Percentiles rank a stretch among this genome's conserved stretches.
Conservation (phyloP, 2,329 filamentous ascomycete species). For the Exutisphaerella laricina region DNA sequence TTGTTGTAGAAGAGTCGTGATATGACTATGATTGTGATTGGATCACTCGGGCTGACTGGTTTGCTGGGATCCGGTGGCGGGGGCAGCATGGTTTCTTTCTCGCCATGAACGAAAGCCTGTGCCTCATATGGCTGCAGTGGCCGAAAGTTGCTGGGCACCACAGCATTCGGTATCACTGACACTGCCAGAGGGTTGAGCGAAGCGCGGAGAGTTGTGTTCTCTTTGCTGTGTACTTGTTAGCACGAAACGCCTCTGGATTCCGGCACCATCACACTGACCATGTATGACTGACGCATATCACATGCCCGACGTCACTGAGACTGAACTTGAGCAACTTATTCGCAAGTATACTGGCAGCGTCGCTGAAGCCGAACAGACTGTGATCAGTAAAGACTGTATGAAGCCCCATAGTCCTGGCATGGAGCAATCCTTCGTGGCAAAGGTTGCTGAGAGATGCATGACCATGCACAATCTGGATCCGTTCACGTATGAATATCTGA, state of each 20-base stretch:
- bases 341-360: conserved; percentile 89
- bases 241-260: too few relatives aligned
- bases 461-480: conserved; percentile 97
- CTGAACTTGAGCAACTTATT: conserved; percentile 97
- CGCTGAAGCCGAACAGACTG: conserved; percentile 93
- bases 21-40: conserved; percentile 93
- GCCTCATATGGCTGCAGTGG: conserved; percentile 52
- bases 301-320: conserved; percentile 93
- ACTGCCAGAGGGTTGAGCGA: conserved; percentile 96
- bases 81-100: conserved; percentile 36
- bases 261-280: too few relatives aligned
- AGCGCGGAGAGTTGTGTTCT: conserved; percentile 92
- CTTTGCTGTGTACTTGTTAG: conserved; percentile 61
- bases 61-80: conserved; percentile 53
- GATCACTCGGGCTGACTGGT: conserved; percentile 72
- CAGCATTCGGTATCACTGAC: conserved; percentile 94
- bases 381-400: conserved; percentile 97
- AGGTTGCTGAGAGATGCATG: conserved; percentile 89
- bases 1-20: conserved; percentile 99
- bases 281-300: conserved; percentile 96
- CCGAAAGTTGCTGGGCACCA: conserved; percentile 92
- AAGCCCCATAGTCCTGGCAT: conserved; percentile 92
- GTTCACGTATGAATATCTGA: conserved; percentile 89
- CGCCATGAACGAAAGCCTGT: conserved; percentile 16
- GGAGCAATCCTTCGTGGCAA: conserved; percentile 89